These are phyloP conservation scores for Aspergillus neoniger DNA, from an alignment of 2,329 filamentous ascomycete genomes.

Conservation along the genomic window DNA sequence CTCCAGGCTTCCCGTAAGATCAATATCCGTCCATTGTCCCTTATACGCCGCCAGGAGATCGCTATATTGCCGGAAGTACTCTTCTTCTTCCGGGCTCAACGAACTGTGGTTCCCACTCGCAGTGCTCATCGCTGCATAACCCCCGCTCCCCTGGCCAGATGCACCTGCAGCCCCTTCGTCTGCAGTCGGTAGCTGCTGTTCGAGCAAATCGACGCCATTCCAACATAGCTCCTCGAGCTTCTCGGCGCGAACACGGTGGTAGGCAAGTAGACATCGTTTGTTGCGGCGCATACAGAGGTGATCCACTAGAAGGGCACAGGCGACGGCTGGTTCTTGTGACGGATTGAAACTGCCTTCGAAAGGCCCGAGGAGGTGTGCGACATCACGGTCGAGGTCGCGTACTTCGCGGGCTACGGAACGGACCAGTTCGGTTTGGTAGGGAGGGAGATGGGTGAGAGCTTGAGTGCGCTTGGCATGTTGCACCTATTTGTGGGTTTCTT, in stretches of 20 bases:
- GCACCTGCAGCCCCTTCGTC: slow-evolving; percentile 37
- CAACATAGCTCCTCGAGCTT: slow-evolving; percentile 93
- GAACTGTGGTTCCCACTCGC: slow-evolving; percentile 64
- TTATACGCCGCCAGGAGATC: slow-evolving; percentile 95
- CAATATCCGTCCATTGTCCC: slow-evolving; percentile 97
- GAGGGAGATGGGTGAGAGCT: slow-evolving; percentile 79
- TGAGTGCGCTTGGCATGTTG: slow-evolving; percentile 95
- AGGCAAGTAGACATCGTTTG: slow-evolving; percentile 91
- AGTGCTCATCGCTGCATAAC: slow-evolving; percentile 36
- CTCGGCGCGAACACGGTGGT: slow-evolving; percentile 85
- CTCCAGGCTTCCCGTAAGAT: slow-evolving; percentile 89
- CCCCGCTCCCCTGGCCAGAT: slow-evolving; percentile 5
- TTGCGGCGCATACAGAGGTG: slow-evolving; percentile 94
- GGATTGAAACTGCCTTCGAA: slow-evolving; percentile 87
- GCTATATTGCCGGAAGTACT: slow-evolving; percentile 89
- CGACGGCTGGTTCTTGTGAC: slow-evolving; percentile 75
- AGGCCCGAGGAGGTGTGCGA: slow-evolving; percentile 74
- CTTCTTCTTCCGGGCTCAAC: slow-evolving; percentile 92
- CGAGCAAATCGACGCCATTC: slow-evolving; percentile 81
- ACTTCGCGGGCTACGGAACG: slow-evolving; percentile 87
- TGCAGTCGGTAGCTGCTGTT: slow-evolving; percentile 61
- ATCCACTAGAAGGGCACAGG: slow-evolving; percentile 86
- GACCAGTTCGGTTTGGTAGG: slow-evolving; percentile 90
- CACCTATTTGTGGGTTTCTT: slow-evolving; percentile 58
- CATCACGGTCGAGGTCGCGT: slow-evolving; percentile 86